Evolutionary conservation across 2,329 filamentous ascomycete species (phyloP), one percentile per base, ranked within the genome.

Genomic region (Colletotrichum simmondsii): DNA sequence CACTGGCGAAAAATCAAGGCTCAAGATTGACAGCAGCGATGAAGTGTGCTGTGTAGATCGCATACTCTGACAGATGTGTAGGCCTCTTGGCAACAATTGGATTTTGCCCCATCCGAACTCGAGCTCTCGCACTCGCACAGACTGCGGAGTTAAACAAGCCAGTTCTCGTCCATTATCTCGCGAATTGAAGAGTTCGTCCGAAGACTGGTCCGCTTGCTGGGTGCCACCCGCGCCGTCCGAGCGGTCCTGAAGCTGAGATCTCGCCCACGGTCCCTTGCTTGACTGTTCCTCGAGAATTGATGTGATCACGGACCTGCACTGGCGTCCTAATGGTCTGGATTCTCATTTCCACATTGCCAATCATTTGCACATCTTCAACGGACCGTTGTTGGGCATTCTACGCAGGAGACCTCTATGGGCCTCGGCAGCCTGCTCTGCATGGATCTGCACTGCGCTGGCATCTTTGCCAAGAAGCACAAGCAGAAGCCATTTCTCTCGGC

Each of bases 331-430:
- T 30, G 46, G 66, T 65, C 32, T 28, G 10, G 19, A 24, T 35
- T 7, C 49, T 73, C 60, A 73, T 73, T 71, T 71, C 71, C 71
- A 71, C 71, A 65, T 61, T 42, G 4, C 11, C 22, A 35, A 24
- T 14, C 32, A 49, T 19, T 35, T n/a, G 24, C 11, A 37, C 10
- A 46, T 12, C 22, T n/a, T 37, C 26, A 22, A 65, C 22, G 7
- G 5, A 37, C 19, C n/a, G 24, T 49, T 12, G 28, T 65, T 57
- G 52, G 35, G 12, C 37, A 5, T 28, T 28, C 53, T 28, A 16
- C 61, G 14, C n/a, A 24, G 5, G 4, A 16, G 2, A 26, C 22
- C 5, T 54, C 35, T 58, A 24, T n/a, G 66, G 12, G 61, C 42
- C 22, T 6, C n/a, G 26, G 19, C 64, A 28, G 63, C 24, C 19